Evolutionary conservation across 1,284 basidiomycete species (phyloP).

Genomic region (Moesziomyces globuligerus): DNA sequence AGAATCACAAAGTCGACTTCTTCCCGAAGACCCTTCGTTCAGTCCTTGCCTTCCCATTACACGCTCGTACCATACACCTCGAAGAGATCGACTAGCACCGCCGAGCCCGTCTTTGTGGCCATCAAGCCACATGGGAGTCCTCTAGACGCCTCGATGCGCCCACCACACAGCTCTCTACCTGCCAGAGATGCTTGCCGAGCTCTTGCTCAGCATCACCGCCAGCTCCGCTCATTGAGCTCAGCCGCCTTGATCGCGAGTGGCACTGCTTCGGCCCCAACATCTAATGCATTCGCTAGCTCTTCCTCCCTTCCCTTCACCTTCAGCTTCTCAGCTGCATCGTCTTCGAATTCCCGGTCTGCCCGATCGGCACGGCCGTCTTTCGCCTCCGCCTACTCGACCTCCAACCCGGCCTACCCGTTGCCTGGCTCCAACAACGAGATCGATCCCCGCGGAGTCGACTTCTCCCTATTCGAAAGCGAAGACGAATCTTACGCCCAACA

Average conservation of each 20-base stretch:
- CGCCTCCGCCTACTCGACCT: constrained; percentile 27
- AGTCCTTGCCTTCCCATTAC: too few relatives aligned
- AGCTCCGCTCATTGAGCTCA: constrained; percentile 25
- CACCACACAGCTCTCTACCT: constrained; percentile 17
- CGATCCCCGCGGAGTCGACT: constrained; percentile 58
- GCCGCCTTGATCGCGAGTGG: constrained; percentile 15
- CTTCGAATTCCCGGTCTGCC: constrained; percentile 3
- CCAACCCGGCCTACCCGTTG: constrained; percentile 24
- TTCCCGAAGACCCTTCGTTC: constrained; percentile 8
- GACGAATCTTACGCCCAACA: constrained; percentile 22
- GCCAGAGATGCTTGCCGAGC: constrained; percentile 24
- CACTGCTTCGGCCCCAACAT: constrained; percentile 6
- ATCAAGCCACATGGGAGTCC: neutral
- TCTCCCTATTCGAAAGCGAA: constrained; percentile 51
- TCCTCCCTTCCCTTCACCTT: constrained; percentile 6
- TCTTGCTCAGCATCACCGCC: constrained; percentile 9
- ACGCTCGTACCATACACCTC: neutral
- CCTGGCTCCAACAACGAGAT: constrained; percentile 55
- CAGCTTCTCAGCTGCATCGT: neutral
- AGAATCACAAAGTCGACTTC: constrained; percentile 7
- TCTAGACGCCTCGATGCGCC: constrained; percentile 14
- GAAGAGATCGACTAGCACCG: too few relatives aligned
- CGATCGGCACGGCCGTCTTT: constrained; percentile 7
- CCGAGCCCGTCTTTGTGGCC: neutral
- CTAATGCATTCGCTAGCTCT: constrained; percentile 6